Conservation (phyloP, 805 yeast genomes). For the Saccharomycopsis microspora region DNA sequence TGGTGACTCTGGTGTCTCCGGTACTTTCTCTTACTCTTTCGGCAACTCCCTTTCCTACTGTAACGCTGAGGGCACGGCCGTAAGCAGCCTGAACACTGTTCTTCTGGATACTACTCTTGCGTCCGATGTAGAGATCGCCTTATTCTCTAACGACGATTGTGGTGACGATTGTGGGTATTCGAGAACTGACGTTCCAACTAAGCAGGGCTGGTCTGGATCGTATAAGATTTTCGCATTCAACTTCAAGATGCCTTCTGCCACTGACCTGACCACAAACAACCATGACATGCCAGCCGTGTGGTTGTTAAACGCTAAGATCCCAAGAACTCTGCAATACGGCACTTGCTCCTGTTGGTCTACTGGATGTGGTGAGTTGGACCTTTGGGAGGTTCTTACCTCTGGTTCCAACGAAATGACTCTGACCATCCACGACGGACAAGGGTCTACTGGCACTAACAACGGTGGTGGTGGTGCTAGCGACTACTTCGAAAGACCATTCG, state of each 20-base stretch:
- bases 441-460: conserved; percentile 40
- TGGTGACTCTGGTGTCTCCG: conserved; percentile 81
- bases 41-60: conserved; percentile 90
- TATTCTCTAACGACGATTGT: conserved; percentile 67
- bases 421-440: conserved; percentile 73
- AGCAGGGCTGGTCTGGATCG: conserved; percentile 85
- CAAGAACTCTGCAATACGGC: conserved; percentile 86
- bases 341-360: conserved; percentile 93
- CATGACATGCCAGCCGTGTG: conserved; percentile 97
- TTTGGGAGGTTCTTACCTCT: conserved; percentile 64
- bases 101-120: conserved; percentile 56
- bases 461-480: conserved; percentile 63
- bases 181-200: conserved; percentile 81
- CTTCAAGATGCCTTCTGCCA: conserved; percentile 76
- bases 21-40: conserved; percentile 74
- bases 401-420: conserved; percentile 61
- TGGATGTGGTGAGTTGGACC: conserved; percentile 97
- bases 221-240: conserved; percentile 85
- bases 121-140: conserved; percentile 71
- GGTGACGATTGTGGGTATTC: conserved; percentile 67
- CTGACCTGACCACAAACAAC: conserved; percentile 40
- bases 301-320: conserved; percentile 90
- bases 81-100: conserved; percentile 57
- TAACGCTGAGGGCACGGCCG: conserved; percentile 65
- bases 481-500: conserved; percentile 79